phyloP scores from a whole-genome alignment of 805 yeast genomes.

The Geotrichum ghanense region DNA sequence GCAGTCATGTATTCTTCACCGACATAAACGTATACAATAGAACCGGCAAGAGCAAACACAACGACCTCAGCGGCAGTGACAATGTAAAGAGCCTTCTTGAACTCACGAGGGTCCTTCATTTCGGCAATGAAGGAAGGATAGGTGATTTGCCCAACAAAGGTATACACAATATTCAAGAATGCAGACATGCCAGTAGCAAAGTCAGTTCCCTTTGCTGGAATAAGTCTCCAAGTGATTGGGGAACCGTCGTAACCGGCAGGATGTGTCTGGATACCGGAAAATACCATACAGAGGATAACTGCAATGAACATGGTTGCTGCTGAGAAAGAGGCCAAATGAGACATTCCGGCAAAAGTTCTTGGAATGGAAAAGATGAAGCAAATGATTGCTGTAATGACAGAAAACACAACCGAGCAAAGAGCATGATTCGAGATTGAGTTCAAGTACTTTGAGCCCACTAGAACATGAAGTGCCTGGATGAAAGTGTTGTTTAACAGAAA shows the following conservation, averaged over 20 bases:
- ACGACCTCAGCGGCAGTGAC: slow-evolving; percentile 42
- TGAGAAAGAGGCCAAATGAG: slow-evolving; percentile 39
- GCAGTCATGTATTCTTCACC: slow-evolving; percentile 42
- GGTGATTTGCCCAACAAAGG: slow-evolving; percentile 54
- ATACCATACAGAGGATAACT: slow-evolving; percentile 39
- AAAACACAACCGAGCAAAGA: slow-evolving; percentile 41
- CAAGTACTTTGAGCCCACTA: slow-evolving; percentile 48
- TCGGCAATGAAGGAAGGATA: slow-evolving; percentile 52
- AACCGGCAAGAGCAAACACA: slow-evolving; percentile 43
- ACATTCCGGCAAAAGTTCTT: slow-evolving; percentile 43
- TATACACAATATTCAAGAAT: slow-evolving; percentile 45
- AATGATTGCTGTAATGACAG: slow-evolving; percentile 37
- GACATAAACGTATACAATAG: slow-evolving; percentile 46
- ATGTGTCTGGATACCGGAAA: slow-evolving; percentile 42
- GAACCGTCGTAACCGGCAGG: slow-evolving; percentile 32
- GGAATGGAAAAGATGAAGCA: slow-evolving; percentile 45
- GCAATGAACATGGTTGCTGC: slow-evolving; percentile 50
- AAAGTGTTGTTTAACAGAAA: slow-evolving; percentile 44
- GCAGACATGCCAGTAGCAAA: slow-evolving; percentile 46
- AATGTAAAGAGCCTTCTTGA: slow-evolving; percentile 42
- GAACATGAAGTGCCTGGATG: slow-evolving; percentile 47
- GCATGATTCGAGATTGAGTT: slow-evolving; percentile 42
- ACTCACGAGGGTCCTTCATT: slow-evolving; percentile 46
- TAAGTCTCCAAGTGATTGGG: slow-evolving; percentile 34
- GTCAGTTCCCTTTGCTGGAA: slow-evolving; percentile 43